Conservation (phyloP, 176 grass and related monocot species). For the Ampelocalamus luodianensis region DNA sequence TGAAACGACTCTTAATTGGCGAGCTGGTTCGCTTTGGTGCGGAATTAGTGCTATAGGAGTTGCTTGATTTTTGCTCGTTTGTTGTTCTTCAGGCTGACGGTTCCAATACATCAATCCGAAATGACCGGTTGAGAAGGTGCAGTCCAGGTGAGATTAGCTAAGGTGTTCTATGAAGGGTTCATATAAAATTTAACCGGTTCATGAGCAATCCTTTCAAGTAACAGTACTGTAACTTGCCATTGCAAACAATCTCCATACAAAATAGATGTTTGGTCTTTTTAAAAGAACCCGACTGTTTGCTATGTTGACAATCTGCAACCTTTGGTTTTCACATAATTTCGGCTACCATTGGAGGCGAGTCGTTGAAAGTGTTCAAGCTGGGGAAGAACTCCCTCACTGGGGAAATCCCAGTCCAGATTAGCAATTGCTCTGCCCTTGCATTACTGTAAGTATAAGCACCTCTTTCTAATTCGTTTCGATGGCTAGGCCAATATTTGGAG, state of each 20-base stretch:
- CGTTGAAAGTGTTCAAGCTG: too few relatives aligned
- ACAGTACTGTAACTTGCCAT: not conserved
- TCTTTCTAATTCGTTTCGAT: too few relatives aligned
- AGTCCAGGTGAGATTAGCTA: not conserved
- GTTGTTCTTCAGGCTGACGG: not conserved
- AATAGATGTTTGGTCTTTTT: constrained; percentile 11
- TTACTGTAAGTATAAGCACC: too few relatives aligned
- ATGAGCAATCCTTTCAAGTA: not conserved
- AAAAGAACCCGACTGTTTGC: not conserved
- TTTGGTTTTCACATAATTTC: constrained; percentile 13
- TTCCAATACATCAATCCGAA: not conserved
- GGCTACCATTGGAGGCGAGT: too few relatives aligned
- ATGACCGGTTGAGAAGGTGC: not conserved
- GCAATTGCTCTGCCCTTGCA: too few relatives aligned
- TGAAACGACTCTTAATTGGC: not conserved
- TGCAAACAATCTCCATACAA: not conserved
- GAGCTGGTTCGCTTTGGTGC: not conserved
- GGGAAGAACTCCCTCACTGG: too few relatives aligned
- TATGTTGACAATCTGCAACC: not conserved
- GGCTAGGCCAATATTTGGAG: too few relatives aligned
- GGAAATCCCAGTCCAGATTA: too few relatives aligned
- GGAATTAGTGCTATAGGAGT: not conserved
- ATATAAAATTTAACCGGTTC: not conserved
- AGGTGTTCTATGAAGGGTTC: too few relatives aligned
- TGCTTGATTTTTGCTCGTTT: constrained; percentile 2